A percentile compares a stretch with the other conserved stretches of the same genome.
Evolutionary conservation across 495 filamentous ascomycete species (phyloP).

Genomic region (Penicillium silybi): DNA sequence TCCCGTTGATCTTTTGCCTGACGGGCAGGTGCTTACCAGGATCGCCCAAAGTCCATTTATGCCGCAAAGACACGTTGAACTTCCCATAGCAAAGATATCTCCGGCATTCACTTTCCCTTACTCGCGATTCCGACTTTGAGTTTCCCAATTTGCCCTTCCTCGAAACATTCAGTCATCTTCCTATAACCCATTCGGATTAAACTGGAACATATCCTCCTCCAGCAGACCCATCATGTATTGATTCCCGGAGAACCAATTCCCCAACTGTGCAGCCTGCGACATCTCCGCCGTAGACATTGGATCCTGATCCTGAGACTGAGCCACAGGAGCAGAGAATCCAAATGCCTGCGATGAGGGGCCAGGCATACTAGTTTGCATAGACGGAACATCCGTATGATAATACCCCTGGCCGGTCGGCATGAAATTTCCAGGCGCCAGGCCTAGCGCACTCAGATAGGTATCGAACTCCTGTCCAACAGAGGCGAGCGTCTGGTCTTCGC

Average conservation of each 20-base stretch:
- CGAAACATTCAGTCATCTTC: too few relatives aligned
- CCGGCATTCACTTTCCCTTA: too few relatives aligned
- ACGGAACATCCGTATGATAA: slow-evolving; percentile 8
- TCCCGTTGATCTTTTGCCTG: not conserved
- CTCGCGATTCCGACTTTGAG: too few relatives aligned
- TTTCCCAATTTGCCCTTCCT: not conserved
- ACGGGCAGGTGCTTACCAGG: not conserved
- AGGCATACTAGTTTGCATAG: slow-evolving; percentile 1
- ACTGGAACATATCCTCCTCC: slow-evolving; percentile 55
- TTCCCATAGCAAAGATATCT: too few relatives aligned
- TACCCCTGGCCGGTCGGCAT: slow-evolving; percentile 5
- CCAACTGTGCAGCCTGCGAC: slow-evolving; percentile 47
- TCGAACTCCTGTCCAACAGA: slow-evolving; percentile 60
- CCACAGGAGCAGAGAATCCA: slow-evolving; percentile 4
- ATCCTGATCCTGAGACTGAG: slow-evolving; percentile 13
- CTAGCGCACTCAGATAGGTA: slow-evolving; percentile 59
- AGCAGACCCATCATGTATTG: slow-evolving; percentile 61
- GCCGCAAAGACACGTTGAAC: not conserved
- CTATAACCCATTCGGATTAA: slow-evolving; percentile 39
- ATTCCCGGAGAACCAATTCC: slow-evolving; percentile 67
- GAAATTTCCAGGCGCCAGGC: slow-evolving; percentile 47
- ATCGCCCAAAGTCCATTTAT: not conserved
- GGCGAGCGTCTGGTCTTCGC: slow-evolving; percentile 40
- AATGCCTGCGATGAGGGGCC: slow-evolving; percentile 13
- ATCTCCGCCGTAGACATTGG: slow-evolving; percentile 11